Percentiles rank a stretch among this genome's conserved stretches.
Conservation (phyloP, 106 monocot species). For the Dendrobium catenatum region DNA sequence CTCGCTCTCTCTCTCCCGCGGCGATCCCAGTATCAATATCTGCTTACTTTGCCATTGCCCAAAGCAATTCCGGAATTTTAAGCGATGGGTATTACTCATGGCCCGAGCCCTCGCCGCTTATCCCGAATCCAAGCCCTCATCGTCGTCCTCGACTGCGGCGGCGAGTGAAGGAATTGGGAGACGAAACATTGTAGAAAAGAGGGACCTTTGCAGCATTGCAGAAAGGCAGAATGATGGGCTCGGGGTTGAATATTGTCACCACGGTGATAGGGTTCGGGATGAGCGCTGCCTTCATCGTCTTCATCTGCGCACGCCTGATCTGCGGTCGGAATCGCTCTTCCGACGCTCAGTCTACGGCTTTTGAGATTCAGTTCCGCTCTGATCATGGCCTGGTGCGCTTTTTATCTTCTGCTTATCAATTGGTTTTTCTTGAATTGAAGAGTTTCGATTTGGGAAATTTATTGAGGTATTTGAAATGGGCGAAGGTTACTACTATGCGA, state of each 20-base stretch:
- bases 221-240: slow-evolving; percentile 19
- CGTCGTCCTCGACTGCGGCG: not conserved
- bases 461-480: not conserved
- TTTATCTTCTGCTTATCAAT: not conserved
- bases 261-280: slow-evolving; percentile 82
- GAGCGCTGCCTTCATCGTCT: slow-evolving; percentile 75
- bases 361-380: slow-evolving; percentile 53
- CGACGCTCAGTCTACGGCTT: slow-evolving; percentile 28
- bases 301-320: slow-evolving; percentile 69
- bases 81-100: slow-evolving; percentile 3
- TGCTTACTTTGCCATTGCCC: not conserved
- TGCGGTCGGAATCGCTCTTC: slow-evolving; percentile 54
- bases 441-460: not conserved
- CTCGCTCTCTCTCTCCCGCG: not conserved
- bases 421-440: not conserved
- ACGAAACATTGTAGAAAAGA: not conserved
- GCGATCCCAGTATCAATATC: not conserved
- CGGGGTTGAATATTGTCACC: slow-evolving; percentile 58
- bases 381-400: slow-evolving; percentile 36
- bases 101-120: not conserved
- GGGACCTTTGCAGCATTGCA: not conserved
- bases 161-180: slow-evolving; percentile 2
- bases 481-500: not conserved
- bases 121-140: not conserved
- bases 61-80: not conserved